Percentiles rank a stretch among this genome's conserved stretches.
phyloP scores from a whole-genome alignment of 306 rosid species.

The Sicyos baderoa region DNA sequence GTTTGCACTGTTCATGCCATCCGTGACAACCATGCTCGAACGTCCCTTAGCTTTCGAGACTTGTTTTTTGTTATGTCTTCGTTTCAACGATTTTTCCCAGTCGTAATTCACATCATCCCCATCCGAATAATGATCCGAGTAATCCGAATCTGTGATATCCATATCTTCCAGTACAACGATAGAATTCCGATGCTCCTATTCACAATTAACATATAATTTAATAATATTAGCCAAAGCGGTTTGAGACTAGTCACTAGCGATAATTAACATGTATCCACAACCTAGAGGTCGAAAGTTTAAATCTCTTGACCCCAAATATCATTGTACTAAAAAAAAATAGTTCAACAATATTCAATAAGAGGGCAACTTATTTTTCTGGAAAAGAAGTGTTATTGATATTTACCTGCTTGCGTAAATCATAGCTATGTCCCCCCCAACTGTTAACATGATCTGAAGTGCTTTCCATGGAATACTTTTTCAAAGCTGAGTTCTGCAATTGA shows the following conservation, averaged over 20 bases:
- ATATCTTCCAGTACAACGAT: constrained; percentile 52
- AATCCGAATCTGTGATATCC: constrained; percentile 65
- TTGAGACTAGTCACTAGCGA: too few species aligned
- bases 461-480: constrained; percentile 30
- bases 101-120: constrained; percentile 29
- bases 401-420: constrained; percentile 60
- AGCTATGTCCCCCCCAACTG: constrained; percentile 40
- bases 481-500: constrained; percentile 40
- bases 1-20: constrained; percentile 24
- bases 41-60: constrained; percentile 28
- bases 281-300: too few species aligned
- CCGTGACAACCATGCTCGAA: constrained; percentile 25
- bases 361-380: background rate
- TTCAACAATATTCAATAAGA: background rate
- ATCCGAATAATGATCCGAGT: constrained; percentile 37
- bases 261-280: too few species aligned
- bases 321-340: too few species aligned
- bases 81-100: constrained; percentile 34
- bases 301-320: too few species aligned
- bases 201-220: constrained; percentile 3
- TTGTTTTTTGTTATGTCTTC: constrained; percentile 25
- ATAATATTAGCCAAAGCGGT: background rate
- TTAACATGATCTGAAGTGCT: constrained; percentile 14
- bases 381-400: constrained; percentile 22
- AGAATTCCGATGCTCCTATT: constrained; percentile 54